Evolutionary conservation across 2,329 filamentous ascomycete species (phyloP).

Genomic region (Thermothelomyces thermophilus): DNA sequence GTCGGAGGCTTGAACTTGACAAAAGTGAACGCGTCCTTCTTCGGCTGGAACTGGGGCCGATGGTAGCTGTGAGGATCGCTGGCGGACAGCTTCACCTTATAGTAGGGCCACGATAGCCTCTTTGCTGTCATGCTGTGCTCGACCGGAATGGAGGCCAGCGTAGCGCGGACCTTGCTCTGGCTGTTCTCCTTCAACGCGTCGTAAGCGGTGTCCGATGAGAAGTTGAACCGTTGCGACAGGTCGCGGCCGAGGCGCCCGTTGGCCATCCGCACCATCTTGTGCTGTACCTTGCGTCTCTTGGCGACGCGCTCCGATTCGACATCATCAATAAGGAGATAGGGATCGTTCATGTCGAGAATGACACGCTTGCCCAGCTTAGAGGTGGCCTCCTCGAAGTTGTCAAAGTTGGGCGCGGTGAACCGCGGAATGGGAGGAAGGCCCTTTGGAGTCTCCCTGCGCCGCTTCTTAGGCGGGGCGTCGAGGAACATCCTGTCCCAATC

Average conservation of each 20-base stretch:
- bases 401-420: conserved; percentile 64
- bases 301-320: conserved; percentile 56
- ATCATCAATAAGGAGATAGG: conserved; percentile 76
- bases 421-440: conserved; percentile 52
- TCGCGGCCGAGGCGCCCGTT: conserved; percentile 65
- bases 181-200: conserved; percentile 95
- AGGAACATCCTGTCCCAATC: conserved; percentile 60
- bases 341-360: conserved; percentile 80
- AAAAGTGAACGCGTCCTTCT: conserved; percentile 57
- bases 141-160: conserved; percentile 82
- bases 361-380: conserved; percentile 70
- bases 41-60: conserved; percentile 69
- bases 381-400: conserved; percentile 71
- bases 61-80: conserved; percentile 72
- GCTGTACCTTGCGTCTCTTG: conserved; percentile 51
- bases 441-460: conserved; percentile 45
- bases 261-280: conserved; percentile 59
- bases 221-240: conserved; percentile 79
- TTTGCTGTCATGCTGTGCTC: conserved; percentile 91
- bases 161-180: conserved; percentile 90
- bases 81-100: conserved; percentile 73
- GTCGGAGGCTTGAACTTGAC: conserved; percentile 63
- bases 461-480: conserved; percentile 55
- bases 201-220: conserved; percentile 93
- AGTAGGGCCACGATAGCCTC: conserved; percentile 92